Base-by-base conservation (phyloP, 2,329 filamentous ascomycete genomes). In the Colletotrichum godetiae region DNA sequence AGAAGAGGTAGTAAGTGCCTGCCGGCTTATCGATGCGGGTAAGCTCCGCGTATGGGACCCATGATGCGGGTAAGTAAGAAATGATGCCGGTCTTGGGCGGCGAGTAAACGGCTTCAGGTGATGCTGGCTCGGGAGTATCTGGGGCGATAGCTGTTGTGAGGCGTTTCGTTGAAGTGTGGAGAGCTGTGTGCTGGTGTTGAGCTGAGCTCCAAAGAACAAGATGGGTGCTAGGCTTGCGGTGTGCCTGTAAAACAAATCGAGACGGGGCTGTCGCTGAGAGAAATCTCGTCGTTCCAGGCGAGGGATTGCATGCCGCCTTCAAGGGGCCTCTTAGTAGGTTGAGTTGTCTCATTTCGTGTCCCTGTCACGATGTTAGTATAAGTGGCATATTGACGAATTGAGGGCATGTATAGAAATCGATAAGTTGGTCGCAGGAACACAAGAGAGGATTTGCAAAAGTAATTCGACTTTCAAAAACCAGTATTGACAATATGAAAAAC, bases 1-100 rank as follows among this genome's bases (percentile, higher is more conserved):
- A 93, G 85, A 92, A 96, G 74, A 97, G 91, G 80, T 97, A 97
- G 84, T 95, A 94, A 1, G 93, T 94, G 58, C 95, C 95, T 0
- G 91, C 88, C 1, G 94, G 95, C 78, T 95, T 97, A 82, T 97
- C 92, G 60, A 97, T 86, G 61, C 95, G 92, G 78, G 93, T 89
- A 15, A 97, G 89, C 80, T 97, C 94, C 60, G 91, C 94, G 79
- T 97, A 97, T 1, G 94, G 95, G 3, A 97, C 87, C 87, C 92
- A 91, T 68, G 92, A 89, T 24, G 84, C 75, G 2, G 95, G 95
- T 2, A 97, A 85, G 64, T 86, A 82, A 3, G 94, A 92, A 35
- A 97, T 84, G 5, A 97, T 79, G 15, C 95, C 94, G 0, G 89
- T 90, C 19, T 86, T 92, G 3, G 94, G 94, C n/a, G 92, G 88